Base-by-base conservation (phyloP, 2,329 filamentous ascomycete species). In the Pseudocercospora cruenta region DNA sequence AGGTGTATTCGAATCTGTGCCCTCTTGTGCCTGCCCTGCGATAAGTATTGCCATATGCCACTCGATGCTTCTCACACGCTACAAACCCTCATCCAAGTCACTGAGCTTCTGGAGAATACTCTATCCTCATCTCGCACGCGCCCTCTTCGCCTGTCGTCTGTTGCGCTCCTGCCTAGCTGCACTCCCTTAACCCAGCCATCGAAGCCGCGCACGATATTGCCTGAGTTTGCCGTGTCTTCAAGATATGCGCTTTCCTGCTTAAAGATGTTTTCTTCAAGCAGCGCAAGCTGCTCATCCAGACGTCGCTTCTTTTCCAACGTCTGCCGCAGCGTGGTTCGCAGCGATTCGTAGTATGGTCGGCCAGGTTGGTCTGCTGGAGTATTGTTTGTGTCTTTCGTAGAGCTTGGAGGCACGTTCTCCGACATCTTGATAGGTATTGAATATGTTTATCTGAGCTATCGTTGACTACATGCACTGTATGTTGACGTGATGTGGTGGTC, bases 191-290 rank as follows among this genome's bases (percentile, higher is more conserved):
- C 96, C 82, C 98, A 99, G 77, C 93, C 96, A 79, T 99, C 95
- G 79, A 99, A 99, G 22, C 95, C 95, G 58, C 92, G 93, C 78
- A 99, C 94, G 77, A 99, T 98, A 82, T 99, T 99, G 53, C 95
- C 95, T 21, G 87, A 87, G 73, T 85, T 88, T 14, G 89, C 90
- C 4, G 93, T 96, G 74, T 93, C 93, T 78, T 98, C 94, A 60
- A 99, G 88, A 78, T 99, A 99, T 19, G 90, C 86, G 65, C 90
- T 88, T 79, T 99, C 95, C 75, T 92, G 90, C 70, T 90, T 88
- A 76, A 87, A 89, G 73, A 99, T 98, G 70, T 87, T 86, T 58
- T 96, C 92, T 82, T 99, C 95, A 65, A 89, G 80, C 14, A 69
- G 68, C 8, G 75, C 72, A 16, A 79, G 67, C 57, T 77, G 72